Evolutionary conservation across 805 yeast genomes (phyloP).

Genomic region (Myxozyma sirexii): DNA sequence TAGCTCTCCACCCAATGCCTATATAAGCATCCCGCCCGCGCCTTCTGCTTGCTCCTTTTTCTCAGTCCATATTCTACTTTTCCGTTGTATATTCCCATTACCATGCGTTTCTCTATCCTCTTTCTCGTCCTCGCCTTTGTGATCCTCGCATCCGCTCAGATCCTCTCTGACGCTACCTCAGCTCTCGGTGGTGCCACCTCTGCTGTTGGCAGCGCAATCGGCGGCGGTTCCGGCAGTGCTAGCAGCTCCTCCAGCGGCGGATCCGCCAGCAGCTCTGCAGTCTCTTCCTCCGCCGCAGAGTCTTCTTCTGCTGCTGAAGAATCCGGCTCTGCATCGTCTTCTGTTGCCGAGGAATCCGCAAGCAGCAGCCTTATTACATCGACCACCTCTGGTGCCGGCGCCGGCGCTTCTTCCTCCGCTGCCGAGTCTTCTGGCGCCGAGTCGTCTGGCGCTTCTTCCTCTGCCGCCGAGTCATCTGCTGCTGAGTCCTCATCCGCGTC

Average conservation of each 20-base stretch:
- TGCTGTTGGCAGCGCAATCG: background rate
- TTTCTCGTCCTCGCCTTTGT: background rate
- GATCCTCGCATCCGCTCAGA: constrained; percentile 1
- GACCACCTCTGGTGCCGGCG: no score
- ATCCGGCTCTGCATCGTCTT: background rate
- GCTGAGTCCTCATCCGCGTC: background rate
- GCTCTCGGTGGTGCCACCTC: constrained; percentile 2
- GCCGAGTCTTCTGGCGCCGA: constrained; percentile 3
- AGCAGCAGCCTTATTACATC: background rate
- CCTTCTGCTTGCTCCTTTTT: background rate
- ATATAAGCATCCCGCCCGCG: background rate
- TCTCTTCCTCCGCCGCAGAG: background rate
- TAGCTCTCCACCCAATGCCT: background rate
- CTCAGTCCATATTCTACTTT: background rate
- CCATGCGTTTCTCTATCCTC: constrained; percentile 1
- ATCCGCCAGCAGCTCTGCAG: background rate
- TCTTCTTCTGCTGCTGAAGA: background rate
- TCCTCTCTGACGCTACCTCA: background rate
- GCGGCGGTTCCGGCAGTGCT: no score
- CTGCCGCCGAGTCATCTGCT: background rate
- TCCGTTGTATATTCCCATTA: background rate
- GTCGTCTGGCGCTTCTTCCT: background rate
- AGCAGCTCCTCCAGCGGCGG: no score
- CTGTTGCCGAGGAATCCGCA: background rate
- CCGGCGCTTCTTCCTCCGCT: background rate